These are phyloP conservation scores for Fusarium aywerte DNA, from an alignment of 2,329 filamentous ascomycete species.

Conservation along the genomic window DNA sequence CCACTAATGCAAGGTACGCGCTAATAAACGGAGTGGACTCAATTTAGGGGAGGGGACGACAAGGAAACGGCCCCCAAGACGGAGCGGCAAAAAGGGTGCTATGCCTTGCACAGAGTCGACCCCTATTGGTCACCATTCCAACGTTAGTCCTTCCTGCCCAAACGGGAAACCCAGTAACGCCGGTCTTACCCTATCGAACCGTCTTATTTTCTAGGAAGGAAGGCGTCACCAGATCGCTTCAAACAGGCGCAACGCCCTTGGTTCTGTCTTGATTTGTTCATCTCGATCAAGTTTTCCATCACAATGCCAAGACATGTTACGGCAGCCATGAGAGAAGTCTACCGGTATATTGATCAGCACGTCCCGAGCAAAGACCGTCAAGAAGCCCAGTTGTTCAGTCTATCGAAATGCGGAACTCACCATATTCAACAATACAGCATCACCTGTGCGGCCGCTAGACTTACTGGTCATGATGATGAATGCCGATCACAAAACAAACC, in stretches of 20 bases:
- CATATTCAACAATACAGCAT: background rate
- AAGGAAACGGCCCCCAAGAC: conserved; percentile 39
- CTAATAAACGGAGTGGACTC: conserved; percentile 25
- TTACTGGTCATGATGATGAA: conserved; percentile 4
- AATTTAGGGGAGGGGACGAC: conserved; percentile 29
- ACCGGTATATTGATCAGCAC: background rate
- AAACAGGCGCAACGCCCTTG: conserved; percentile 13
- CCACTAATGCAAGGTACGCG: conserved; percentile 47
- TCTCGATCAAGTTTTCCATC: conserved; percentile 20
- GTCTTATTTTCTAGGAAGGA: conserved; percentile 21
- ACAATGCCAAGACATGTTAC: conserved; percentile 16
- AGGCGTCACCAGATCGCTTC: conserved; percentile 32
- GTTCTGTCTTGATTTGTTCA: background rate
- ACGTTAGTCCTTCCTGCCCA: conserved; percentile 24
- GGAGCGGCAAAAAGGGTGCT: conserved; percentile 26
- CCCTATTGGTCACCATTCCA: conserved; percentile 26
- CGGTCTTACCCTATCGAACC: conserved; percentile 33
- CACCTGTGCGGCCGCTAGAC: background rate
- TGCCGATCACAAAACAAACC: conserved; percentile 28
- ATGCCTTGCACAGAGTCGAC: conserved; percentile 13
- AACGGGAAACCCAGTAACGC: conserved; percentile 35
- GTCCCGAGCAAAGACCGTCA: background rate
- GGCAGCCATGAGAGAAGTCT: background rate
- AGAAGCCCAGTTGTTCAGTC: background rate
- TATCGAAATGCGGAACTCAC: background rate